These are phyloP conservation scores for Dioszegia crocea DNA, from an alignment of 768 basidiomycete species.

Conservation along the genomic window DNA sequence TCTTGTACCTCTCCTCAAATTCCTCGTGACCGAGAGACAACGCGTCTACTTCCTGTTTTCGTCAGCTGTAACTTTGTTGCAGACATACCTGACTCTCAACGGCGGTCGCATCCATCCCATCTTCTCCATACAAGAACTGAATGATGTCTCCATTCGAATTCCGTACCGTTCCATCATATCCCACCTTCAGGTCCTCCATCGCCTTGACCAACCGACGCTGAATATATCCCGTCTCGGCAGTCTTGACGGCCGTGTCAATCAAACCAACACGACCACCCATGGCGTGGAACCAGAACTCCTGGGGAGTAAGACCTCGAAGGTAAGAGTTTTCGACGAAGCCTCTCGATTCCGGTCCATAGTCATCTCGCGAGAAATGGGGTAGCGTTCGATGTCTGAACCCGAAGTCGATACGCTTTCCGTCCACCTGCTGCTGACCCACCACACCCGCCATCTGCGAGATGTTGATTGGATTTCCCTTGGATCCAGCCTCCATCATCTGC, in stretches of 20 bases:
- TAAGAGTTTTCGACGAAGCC: conserved; percentile 99
- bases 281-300: conserved; percentile 99
- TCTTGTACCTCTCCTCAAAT: conserved; percentile 89
- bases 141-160: conserved; percentile 95
- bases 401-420: conserved; percentile 96
- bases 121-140: conserved; percentile 96
- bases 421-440: conserved; percentile 96
- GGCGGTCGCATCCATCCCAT: conserved; percentile 97
- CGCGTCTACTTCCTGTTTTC: conserved; percentile 65
- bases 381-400: conserved; percentile 95
- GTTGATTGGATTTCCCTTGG: conserved; percentile 95
- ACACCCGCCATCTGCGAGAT: conserved; percentile 99
- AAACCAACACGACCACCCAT: conserved; percentile 99
- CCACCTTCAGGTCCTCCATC: conserved; percentile 92
- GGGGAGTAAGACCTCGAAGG: conserved; percentile 88
- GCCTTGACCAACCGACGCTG: conserved; percentile 98
- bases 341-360: conserved; percentile 94
- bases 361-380: conserved; percentile 97
- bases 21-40: conserved; percentile 73
- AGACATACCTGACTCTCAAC: conserved; percentile 75
- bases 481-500: conserved; percentile 99
- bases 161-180: conserved; percentile 95
- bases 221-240: conserved; percentile 98
- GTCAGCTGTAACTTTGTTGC: conserved; percentile 1
- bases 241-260: conserved; percentile 99